These are phyloP conservation scores for Colletotrichum euphorbiae DNA, from an alignment of 2,329 filamentous ascomycete genomes.

Conservation along the genomic window DNA sequence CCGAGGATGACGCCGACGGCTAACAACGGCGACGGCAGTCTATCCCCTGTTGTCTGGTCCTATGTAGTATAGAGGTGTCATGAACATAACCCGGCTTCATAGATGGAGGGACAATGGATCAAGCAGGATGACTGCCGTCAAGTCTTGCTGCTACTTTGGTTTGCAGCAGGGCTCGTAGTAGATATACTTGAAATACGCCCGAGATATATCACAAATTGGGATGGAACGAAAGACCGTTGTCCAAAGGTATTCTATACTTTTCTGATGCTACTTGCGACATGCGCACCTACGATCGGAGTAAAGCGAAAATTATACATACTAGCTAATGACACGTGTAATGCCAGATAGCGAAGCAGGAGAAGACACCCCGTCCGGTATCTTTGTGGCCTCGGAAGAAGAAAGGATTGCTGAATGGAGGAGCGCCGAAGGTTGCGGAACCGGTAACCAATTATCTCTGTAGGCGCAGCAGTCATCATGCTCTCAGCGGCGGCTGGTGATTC, in stretches of 20 bases:
- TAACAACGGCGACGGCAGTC: slow-evolving; percentile 69
- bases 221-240: slow-evolving; percentile 20
- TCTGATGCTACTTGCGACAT: slow-evolving; percentile 1
- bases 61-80: slow-evolving; percentile 49
- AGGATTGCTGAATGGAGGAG: background rate
- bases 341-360: background rate
- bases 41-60: slow-evolving; percentile 76
- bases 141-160: slow-evolving; percentile 50
- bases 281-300: slow-evolving; percentile 16
- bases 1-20: slow-evolving; percentile 71
- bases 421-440: background rate
- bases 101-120: slow-evolving; percentile 70
- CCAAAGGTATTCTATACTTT: slow-evolving; percentile 9
- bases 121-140: slow-evolving; percentile 72
- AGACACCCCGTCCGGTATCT: background rate
- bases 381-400: background rate
- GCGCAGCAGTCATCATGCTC: slow-evolving; percentile 40
- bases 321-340: background rate
- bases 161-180: slow-evolving; percentile 46
- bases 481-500: slow-evolving; percentile 43
- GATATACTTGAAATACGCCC: slow-evolving; percentile 33
- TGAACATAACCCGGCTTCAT: slow-evolving; percentile 45
- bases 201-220: slow-evolving; percentile 13
- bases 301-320: slow-evolving; percentile 37
- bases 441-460: slow-evolving; percentile 29